These are phyloP conservation scores for Termitomyces sp. DNA, from an alignment of 768 basidiomycete genomes.

Conservation along the genomic window DNA sequence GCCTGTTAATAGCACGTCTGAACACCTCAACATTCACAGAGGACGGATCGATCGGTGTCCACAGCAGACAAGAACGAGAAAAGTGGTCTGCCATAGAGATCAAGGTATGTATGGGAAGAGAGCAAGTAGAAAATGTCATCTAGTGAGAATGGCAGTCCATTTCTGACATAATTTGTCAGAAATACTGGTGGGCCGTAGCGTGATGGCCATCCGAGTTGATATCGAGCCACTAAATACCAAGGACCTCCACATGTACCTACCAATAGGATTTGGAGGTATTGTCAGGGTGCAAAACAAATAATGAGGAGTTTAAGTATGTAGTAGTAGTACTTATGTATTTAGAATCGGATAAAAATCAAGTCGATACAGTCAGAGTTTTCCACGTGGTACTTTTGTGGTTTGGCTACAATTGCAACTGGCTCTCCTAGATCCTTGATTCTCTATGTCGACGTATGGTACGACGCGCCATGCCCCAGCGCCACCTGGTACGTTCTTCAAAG, in stretches of 20 bases:
- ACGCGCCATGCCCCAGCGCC: constrained; percentile 43
- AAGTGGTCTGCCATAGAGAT: constrained; percentile 11
- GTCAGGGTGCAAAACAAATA: too few species aligned
- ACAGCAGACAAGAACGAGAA: constrained; percentile 38
- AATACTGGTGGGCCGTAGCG: too few species aligned
- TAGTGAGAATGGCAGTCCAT: background rate
- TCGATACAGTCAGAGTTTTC: too few species aligned
- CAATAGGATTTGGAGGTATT: background rate
- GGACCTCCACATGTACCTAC: background rate
- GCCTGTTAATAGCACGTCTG: constrained; percentile 56
- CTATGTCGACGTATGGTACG: constrained; percentile 53
- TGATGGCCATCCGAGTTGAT: background rate
- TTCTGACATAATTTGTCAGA: background rate
- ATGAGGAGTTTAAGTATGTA: too few species aligned
- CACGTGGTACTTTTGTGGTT: constrained; percentile 1
- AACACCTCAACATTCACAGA: constrained; percentile 46
- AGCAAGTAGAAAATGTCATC: background rate
- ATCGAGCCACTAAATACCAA: background rate
- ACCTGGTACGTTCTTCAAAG: constrained; percentile 28
- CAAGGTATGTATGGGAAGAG: background rate
- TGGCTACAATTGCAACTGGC: too few species aligned
- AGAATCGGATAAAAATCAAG: too few species aligned
- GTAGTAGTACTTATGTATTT: too few species aligned
- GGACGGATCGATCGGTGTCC: constrained; percentile 42
- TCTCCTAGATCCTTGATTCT: background rate